These are phyloP conservation scores for baker's yeast (Saccharomyces cerevisiae) DNA, from an alignment of 805 yeast genomes.

Conservation along the genomic window DNA sequence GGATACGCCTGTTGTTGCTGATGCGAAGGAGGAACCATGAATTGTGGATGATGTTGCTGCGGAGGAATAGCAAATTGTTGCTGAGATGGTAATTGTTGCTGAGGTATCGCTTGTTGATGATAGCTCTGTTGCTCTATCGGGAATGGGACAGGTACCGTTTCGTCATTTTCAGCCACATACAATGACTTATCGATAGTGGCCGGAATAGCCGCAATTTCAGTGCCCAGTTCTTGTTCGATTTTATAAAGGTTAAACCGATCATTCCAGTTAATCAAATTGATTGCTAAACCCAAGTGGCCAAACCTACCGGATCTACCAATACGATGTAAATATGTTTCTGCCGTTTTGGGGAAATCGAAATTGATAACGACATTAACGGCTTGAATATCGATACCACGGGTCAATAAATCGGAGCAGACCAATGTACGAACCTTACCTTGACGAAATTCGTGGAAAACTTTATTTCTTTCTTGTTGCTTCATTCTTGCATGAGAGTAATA, in stretches of 20 bases:
- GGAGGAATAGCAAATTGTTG: constrained; percentile 7
- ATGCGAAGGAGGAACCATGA: constrained; percentile 9
- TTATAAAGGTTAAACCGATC: constrained; percentile 89
- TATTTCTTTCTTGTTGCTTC: constrained; percentile 96
- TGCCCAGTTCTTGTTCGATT: constrained; percentile 94
- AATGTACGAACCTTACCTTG: constrained; percentile 95
- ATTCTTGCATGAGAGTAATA: constrained; percentile 94
- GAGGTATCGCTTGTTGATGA: constrained; percentile 4
- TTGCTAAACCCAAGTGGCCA: constrained; percentile 96
- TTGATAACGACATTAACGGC: constrained; percentile 97
- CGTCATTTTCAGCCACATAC: constrained; percentile 74
- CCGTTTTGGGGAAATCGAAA: constrained; percentile 96
- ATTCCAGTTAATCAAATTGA: constrained; percentile 92
- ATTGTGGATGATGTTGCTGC: constrained; percentile 3
- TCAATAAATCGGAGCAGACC: constrained; percentile 91
- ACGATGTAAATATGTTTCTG: constrained; percentile 95
- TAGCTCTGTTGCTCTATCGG: constrained; percentile 44
- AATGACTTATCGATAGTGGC: constrained; percentile 81
- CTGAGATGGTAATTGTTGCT: constrained; percentile 24
- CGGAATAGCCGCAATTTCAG: constrained; percentile 95
- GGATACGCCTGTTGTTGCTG: constrained; percentile 28
- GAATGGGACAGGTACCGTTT: constrained; percentile 81
- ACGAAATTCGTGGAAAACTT: constrained; percentile 97
- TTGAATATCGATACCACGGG: constrained; percentile 98
- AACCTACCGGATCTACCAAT: constrained; percentile 98